Base-by-base conservation (phyloP, 176 grass and related monocot genomes). In the Elymus sibiricus region DNA sequence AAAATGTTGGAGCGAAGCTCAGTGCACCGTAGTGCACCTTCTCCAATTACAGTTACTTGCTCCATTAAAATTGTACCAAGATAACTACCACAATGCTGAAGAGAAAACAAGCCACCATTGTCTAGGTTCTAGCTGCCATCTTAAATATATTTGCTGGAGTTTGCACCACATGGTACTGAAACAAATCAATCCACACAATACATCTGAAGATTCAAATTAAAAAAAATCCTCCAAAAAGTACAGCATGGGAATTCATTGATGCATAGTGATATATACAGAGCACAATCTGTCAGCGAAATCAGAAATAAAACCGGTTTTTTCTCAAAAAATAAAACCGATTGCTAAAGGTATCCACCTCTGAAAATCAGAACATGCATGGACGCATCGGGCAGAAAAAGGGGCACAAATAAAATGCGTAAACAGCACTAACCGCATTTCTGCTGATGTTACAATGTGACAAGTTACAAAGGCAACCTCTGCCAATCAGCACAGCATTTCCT, bases 21-120 rank as follows among this genome's bases (percentile, higher is more conserved):
- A 12, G 25, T 79, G 51, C 2, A 32, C 17, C 5, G 84, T 79
- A 44, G 82, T 62, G 14, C 21, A 31, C 87, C 26, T 40, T 77
- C 21, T 47, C 60, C 58, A 53, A 22, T 88, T 65, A 22, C 78
- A 80, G 14, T 60, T 24, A 73, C 71, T 69, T n/a, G n/a, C n/a
- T n/a, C n/a, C n/a, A n/a, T n/a, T n/a, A n/a, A n/a, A n/a, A n/a
- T n/a, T n/a, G n/a, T 79, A 71, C 65, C 25, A 42, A 6, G 3
- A 22, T 72, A 72, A 62, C 77, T 80, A 38, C 77, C 53, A 49
- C 51, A 64, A 80, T 66, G 66, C 3, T n/a, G 6, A 14, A 61
- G 11, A 72, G 4, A 71, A 73, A 73, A 22, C 14, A 61, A 60
- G 29, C 34, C 34, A n/a, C 26, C 25, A 4, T 17, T 83, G 66